Evolutionary conservation across 2,329 filamentous ascomycete species (phyloP), one percentile per base, ranked within the genome.

Genomic region (Verticillium klebahnii): DNA sequence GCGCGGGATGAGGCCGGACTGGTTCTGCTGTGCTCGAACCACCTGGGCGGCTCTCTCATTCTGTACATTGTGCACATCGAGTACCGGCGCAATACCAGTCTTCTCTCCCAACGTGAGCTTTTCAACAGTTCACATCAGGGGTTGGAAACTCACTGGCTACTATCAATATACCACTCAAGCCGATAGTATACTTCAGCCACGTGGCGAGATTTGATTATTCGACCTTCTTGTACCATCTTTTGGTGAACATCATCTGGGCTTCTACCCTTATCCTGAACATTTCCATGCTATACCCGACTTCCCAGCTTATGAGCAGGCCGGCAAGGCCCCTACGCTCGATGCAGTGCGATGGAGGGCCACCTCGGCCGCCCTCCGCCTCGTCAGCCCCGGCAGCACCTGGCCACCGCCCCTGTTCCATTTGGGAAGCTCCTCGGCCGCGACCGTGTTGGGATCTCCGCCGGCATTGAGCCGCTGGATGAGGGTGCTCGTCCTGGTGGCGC

Each of bases 401-500:
- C 77, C 76, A 34, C 72, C 72, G 29, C 73, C 78, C 66, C 78
- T 71, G 59, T 77, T 77, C 80, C 80, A 83, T 69, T 78, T 76
- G 5, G 80, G 80, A 45, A 83, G 70, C 71, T 83, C 80, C 64
- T 78, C 63, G 11, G 72, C 65, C 17, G 77, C 71, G 56, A 82
- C 80, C 0, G 70, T 77, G 64, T 75, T 74, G 40, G 74, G 69
- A 40, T 73, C 66, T 59, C 80, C 74, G n/a, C 78, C 77, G 0
- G 67, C 69, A 70, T 82, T 82, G 61, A 82, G 73, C 11, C 77
- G 72, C 57, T 67, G 68, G 63, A 81, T 69, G 29, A 82, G 71
- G 0, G 72, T 75, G 4, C 80, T 82, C 0, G 66, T 68, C n/a
- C 63, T 61, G 3, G 76, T 72, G 56, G 73, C 74, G 3, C 75